Base-by-base conservation (phyloP, 305 asterid species). In the Fraxinus floribunda region DNA sequence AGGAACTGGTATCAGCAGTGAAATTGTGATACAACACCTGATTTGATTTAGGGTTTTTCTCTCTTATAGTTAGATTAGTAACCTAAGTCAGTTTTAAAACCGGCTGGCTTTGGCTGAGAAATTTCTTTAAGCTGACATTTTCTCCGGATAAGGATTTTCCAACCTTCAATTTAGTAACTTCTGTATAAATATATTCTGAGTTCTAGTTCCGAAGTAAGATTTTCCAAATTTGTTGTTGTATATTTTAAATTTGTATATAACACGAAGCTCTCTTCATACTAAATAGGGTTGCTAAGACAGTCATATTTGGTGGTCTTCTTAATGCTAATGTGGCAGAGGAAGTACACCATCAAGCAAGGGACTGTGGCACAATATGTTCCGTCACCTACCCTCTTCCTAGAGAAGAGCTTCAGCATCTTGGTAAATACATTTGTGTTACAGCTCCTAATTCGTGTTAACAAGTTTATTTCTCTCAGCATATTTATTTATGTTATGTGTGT, bases 261-360 rank as follows among this genome's bases (percentile, higher is more conserved):
- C 49, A 41, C 13, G 15, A 10, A 41, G 49, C 15, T 41, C 49
- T 41, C 49, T 41, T 9, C 83, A 76, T 86, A 79, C 70, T 81
- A 75, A 90, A 36, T 90, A 96, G 99, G 95, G 95, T 93, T 82
- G 95, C 98, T 77, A 94, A 86, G 91, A 96, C 97, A 1, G 97
- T 93, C 81, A 83, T 96, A 88, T 84, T 94, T 77, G 99, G 99
- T 66, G 94, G 97, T 83, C 95, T 93, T 85, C 88, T 90, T 79
- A 81, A 82, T 85, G 88, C 75, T 84, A 90, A 89, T 62, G 93
- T 94, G 98, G 97, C 94, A 15, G 91, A 90, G 84, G 97, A 93
- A 83, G 97, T 92, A 88, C 97, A 94, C 83, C 88, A 82, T 79
- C 82, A 79, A 80, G 97, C 97, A 8, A 86, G 83, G 83, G 86